Evolutionary conservation across 768 basidiomycete species (phyloP).

Genomic region (Dioszegia aurantiaca): DNA sequence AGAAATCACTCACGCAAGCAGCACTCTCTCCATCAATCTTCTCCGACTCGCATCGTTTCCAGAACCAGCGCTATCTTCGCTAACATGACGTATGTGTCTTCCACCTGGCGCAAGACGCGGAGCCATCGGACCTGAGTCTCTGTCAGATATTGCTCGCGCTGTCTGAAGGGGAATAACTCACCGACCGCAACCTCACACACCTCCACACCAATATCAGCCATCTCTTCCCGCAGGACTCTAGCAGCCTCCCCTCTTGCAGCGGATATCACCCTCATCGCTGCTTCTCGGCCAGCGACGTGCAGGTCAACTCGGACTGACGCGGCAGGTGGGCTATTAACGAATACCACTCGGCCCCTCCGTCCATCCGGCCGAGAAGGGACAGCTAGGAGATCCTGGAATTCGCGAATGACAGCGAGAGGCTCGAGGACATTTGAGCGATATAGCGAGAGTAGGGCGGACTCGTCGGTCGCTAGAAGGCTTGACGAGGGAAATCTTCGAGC

Average conservation of each 20-base stretch:
- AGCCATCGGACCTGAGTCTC: conserved; percentile 27
- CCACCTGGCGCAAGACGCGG: conserved; percentile 8
- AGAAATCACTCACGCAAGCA: not conserved
- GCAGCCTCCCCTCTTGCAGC: conserved; percentile 24
- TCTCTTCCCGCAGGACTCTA: conserved; percentile 23
- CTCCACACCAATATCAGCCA: conserved; percentile 25
- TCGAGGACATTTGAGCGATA: conserved; percentile 41
- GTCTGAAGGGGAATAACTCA: conserved; percentile 13
- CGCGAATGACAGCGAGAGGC: conserved; percentile 33
- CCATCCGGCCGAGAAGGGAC: not conserved
- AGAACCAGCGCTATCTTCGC: conserved; percentile 13
- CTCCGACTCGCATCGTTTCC: conserved; percentile 3
- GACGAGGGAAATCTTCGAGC: not conserved
- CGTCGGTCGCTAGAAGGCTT: conserved; percentile 21
- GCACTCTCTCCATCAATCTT: not conserved
- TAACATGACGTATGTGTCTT: conserved; percentile 14
- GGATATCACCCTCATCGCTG: conserved; percentile 23
- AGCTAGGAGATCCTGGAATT: conserved; percentile 30
- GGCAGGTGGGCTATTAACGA: conserved; percentile 26
- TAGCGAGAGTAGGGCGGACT: conserved; percentile 25
- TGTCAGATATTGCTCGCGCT: not conserved
- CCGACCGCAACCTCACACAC: conserved; percentile 43
- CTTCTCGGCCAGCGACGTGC: not conserved
- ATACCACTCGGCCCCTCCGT: conserved; percentile 28
- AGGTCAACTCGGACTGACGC: not conserved